Evolutionary conservation across 108 stramenopile species (phyloP).

Genomic region (Mayamaea pseudoterrestris): DNA sequence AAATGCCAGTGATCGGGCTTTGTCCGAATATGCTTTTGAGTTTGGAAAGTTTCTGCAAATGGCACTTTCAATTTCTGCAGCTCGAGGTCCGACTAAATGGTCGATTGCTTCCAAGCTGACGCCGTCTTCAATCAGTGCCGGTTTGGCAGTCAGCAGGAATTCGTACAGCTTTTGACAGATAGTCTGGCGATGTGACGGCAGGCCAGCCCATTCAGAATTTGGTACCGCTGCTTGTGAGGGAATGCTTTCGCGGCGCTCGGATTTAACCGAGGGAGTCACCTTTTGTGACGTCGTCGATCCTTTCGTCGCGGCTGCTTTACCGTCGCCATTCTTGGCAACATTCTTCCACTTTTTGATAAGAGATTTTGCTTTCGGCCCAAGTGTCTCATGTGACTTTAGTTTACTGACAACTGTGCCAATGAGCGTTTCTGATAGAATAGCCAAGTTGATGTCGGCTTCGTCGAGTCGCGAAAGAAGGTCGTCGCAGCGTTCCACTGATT

Average conservation of each 20-base stretch:
- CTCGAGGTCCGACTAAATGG: slow-evolving; percentile 41
- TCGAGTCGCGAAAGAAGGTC: slow-evolving; percentile 70
- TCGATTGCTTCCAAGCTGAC: slow-evolving; percentile 58
- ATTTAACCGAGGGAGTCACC: slow-evolving; percentile 4
- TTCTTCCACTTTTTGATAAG: slow-evolving; percentile 85
- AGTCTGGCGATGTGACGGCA: slow-evolving; percentile 51
- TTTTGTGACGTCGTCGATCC: slow-evolving; percentile 3
- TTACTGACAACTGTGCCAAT: slow-evolving; percentile 74
- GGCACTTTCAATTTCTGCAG: slow-evolving; percentile 57
- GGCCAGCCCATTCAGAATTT: slow-evolving; percentile 28
- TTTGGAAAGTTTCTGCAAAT: slow-evolving; percentile 30
- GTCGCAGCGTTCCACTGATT: slow-evolving; percentile 41
- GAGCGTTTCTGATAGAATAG: slow-evolving; percentile 58
- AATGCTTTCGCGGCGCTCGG: slow-evolving; percentile 5
- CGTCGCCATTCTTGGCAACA: slow-evolving; percentile 29
- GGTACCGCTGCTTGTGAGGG: not conserved
- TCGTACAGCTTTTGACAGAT: slow-evolving; percentile 61
- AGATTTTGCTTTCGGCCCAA: slow-evolving; percentile 42
- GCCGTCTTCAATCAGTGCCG: slow-evolving; percentile 38
- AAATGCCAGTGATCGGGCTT: slow-evolving; percentile 66
- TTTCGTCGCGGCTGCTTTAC: slow-evolving; percentile 9
- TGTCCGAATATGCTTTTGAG: slow-evolving; percentile 47
- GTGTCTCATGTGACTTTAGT: slow-evolving; percentile 46
- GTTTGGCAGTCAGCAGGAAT: slow-evolving; percentile 29
- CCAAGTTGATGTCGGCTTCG: slow-evolving; percentile 41